A percentile compares a stretch with the other conserved stretches of the same genome.
Evolutionary conservation across 2,329 filamentous ascomycete species (phyloP).

Genomic region (Alternaria hordeiaustralica): DNA sequence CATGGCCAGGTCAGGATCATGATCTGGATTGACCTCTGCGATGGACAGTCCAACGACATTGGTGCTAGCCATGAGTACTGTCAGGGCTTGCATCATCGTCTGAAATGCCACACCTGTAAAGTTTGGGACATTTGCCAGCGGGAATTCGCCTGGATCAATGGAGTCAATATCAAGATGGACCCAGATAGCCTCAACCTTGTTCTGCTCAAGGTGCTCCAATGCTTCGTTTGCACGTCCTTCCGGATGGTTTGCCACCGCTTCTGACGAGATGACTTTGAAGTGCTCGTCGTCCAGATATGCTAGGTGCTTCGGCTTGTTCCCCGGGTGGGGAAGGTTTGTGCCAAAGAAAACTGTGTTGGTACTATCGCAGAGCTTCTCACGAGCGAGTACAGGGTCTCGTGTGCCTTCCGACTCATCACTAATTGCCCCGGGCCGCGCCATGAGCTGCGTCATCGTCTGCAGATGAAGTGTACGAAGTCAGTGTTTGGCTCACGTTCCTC

Average conservation of each 20-base stretch:
- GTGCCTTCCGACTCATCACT: neutral
- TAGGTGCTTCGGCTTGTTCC: conserved; percentile 20
- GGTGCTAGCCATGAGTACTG: conserved; percentile 25
- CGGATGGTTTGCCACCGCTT: conserved; percentile 16
- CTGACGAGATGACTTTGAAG: conserved; percentile 26
- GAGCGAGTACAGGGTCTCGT: neutral
- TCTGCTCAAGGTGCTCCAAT: conserved; percentile 25
- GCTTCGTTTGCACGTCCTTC: conserved; percentile 14
- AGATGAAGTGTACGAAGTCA: neutral
- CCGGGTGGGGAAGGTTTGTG: conserved; percentile 11
- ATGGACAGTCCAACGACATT: conserved; percentile 22
- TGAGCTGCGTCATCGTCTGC: conserved; percentile 27
- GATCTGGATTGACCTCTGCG: conserved; percentile 29
- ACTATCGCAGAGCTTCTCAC: neutral
- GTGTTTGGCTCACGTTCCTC: neutral
- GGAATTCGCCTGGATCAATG: conserved; percentile 32
- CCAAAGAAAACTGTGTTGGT: conserved; percentile 26
- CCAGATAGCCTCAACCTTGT: conserved; percentile 25
- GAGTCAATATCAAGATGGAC: conserved; percentile 36
- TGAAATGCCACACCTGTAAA: conserved; percentile 31
- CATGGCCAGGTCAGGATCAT: conserved; percentile 24
- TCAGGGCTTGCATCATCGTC: conserved; percentile 24
- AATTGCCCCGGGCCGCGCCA: conserved; percentile 14
- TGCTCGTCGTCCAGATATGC: conserved; percentile 33
- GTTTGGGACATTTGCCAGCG: conserved; percentile 32